Percentiles rank a stretch among this genome's conserved stretches.
Conservation (phyloP, 2,329 filamentous ascomycete genomes). For the Sporothrix variecibatus region DNA sequence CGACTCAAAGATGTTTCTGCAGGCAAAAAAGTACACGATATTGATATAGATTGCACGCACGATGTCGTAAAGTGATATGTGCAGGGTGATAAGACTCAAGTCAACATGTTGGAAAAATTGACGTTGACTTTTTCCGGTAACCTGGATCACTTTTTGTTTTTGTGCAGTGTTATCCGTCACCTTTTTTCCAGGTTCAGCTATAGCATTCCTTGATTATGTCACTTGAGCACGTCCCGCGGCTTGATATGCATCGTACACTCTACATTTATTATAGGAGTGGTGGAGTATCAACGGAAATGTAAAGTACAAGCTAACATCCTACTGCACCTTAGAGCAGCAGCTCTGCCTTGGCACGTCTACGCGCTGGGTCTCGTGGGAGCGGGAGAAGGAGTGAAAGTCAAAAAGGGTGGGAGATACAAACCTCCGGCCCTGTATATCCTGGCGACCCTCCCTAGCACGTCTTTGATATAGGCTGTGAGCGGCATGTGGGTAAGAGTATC, state of each 20-base stretch:
- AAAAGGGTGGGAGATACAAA: neutral
- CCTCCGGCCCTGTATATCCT: constrained; percentile 16
- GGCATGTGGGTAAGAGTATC: neutral
- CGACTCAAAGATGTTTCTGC: neutral
- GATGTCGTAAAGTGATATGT: neutral
- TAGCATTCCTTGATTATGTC: neutral
- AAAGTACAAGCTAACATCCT: neutral
- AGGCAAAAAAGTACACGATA: neutral
- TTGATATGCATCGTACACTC: neutral
- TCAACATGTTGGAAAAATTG: neutral
- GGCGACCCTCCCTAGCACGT: constrained; percentile 13
- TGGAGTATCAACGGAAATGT: neutral
- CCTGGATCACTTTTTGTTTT: constrained; percentile 10
- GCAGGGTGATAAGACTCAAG: neutral
- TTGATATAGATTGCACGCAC: neutral
- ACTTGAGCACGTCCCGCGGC: neutral
- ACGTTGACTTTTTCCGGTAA: constrained; percentile 25
- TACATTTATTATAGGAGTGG: neutral
- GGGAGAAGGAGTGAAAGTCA: neutral
- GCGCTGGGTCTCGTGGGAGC: neutral
- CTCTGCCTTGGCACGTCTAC: neutral
- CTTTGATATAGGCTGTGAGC: neutral
- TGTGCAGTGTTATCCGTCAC: neutral
- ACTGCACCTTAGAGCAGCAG: neutral
- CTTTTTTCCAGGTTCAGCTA: neutral